phyloP scores from a whole-genome alignment of 2,329 filamentous ascomycete genomes.

The Colletotrichum sp. region DNA sequence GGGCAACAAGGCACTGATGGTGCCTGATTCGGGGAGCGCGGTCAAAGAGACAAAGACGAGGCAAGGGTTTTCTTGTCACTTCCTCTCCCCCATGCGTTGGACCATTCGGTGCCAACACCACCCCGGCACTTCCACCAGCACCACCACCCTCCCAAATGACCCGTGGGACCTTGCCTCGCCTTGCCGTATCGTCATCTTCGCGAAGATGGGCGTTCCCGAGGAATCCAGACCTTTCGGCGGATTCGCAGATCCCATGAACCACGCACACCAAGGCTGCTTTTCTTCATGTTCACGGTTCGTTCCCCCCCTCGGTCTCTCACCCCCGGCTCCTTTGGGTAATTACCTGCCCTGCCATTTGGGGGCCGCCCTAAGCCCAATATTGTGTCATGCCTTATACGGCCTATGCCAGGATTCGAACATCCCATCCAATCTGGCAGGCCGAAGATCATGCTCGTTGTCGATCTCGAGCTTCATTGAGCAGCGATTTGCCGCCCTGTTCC shows the following conservation, averaged over 20 bases:
- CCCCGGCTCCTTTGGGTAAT: neutral
- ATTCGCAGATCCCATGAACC: neutral
- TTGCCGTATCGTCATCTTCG: neutral
- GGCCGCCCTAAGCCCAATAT: neutral
- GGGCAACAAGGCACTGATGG: neutral
- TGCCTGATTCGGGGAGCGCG: neutral
- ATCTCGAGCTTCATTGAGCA: neutral
- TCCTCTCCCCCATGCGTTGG: neutral
- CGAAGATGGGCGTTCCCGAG: neutral
- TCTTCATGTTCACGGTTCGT: neutral
- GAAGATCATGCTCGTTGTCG: neutral
- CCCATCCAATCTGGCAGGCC: neutral
- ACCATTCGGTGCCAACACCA: neutral
- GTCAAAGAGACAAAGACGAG: conserved; percentile 15
- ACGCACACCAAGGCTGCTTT: neutral
- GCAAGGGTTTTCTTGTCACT: neutral
- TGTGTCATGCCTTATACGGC: neutral
- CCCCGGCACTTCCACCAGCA: neutral
- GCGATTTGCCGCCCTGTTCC: neutral
- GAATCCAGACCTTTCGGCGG: neutral
- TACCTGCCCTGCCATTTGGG: neutral
- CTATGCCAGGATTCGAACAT: neutral
- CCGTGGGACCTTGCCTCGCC: neutral
- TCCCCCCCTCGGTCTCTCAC: neutral
- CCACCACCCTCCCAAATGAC: neutral